Evolutionary conservation across 768 basidiomycete species (phyloP).

Genomic region (Tremella mesenterica): DNA sequence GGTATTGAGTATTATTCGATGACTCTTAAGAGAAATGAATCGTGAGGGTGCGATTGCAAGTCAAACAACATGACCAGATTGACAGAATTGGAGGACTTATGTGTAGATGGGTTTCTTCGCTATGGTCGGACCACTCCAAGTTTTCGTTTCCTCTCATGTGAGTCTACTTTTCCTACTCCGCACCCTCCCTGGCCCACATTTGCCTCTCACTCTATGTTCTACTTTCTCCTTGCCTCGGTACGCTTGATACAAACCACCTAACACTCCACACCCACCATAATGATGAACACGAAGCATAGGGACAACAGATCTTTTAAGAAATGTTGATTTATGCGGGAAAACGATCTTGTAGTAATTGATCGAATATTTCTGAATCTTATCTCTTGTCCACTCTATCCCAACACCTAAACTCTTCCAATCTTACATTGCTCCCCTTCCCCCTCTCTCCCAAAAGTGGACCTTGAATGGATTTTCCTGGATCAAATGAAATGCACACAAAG

Average conservation of each 20-base stretch:
- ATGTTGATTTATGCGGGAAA: slow-evolving; percentile 45
- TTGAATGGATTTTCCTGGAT: too few species aligned
- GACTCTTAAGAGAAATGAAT: too few species aligned
- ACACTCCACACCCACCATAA: too few species aligned
- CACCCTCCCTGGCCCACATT: neutral
- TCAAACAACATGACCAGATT: neutral
- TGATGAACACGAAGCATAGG: slow-evolving; percentile 47
- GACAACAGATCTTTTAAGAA: slow-evolving; percentile 42
- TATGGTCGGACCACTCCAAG: slow-evolving; percentile 84
- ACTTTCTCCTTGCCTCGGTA: too few species aligned
- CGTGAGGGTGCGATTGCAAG: too few species aligned
- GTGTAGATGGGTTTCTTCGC: slow-evolving; percentile 97
- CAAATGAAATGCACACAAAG: neutral
- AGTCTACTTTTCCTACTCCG: slow-evolving; percentile 25
- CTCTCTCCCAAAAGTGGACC: neutral
- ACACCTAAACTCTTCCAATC: too few species aligned
- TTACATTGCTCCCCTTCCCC: neutral
- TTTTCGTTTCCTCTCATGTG: slow-evolving; percentile 95
- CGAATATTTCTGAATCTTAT: slow-evolving; percentile 32
- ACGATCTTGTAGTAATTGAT: slow-evolving; percentile 47
- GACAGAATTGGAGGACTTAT: too few species aligned
- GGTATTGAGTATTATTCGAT: neutral
- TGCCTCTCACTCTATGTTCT: too few species aligned
- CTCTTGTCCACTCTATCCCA: neutral
- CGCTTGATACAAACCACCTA: too few species aligned